These are phyloP conservation scores for Mitragyna speciosa DNA, from an alignment of 257 asterid species.

Conservation along the genomic window DNA sequence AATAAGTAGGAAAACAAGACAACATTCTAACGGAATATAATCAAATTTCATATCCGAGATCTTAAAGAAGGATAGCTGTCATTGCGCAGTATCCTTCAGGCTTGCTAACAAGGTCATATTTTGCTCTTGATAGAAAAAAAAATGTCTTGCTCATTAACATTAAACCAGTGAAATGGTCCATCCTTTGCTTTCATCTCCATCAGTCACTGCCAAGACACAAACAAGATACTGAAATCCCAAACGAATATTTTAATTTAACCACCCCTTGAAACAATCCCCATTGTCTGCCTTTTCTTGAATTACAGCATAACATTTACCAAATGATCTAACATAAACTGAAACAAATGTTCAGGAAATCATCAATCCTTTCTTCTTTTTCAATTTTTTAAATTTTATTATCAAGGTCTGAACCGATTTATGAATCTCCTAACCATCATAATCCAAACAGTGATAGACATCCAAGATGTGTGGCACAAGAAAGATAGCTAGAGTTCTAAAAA, in stretches of 20 bases:
- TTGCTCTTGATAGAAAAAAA: background rate
- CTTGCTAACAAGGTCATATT: background rate
- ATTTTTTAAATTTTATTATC: background rate
- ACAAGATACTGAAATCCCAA: background rate
- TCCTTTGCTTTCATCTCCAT: conserved; percentile 1
- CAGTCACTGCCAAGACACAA: background rate
- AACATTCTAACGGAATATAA: background rate
- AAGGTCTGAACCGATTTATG: background rate
- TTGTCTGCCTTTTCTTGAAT: background rate
- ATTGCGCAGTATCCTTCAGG: background rate
- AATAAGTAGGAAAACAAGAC: background rate
- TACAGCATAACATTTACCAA: background rate
- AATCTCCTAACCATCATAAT: background rate
- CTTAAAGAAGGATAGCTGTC: background rate
- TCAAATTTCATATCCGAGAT: background rate
- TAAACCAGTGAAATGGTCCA: background rate
- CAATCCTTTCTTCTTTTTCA: background rate
- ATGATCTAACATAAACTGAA: background rate
- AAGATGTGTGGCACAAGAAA: conserved; percentile 1
- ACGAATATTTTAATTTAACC: background rate
- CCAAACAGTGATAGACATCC: background rate
- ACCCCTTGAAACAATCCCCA: conserved; percentile 16
- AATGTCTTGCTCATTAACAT: background rate
- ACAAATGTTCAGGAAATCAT: background rate
- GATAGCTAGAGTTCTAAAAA: conserved; percentile 34